Base-by-base conservation (phyloP, 2,329 filamentous ascomycete species). In the Trichoderma hamatum region DNA sequence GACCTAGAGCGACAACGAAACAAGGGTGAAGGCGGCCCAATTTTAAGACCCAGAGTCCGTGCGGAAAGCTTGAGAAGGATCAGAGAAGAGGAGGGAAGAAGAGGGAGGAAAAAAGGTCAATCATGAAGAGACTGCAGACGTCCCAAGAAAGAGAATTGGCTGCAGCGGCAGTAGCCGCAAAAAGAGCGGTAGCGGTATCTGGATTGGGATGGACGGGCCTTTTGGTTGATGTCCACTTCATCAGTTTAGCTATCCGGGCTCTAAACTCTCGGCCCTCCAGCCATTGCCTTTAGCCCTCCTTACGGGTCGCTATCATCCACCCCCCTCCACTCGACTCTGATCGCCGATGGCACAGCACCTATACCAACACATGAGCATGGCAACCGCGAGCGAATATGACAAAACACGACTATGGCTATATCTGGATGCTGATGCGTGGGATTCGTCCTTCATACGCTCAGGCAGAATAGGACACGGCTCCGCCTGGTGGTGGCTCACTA, bases 391-490 rank as follows among this genome's bases (percentile, higher is more conserved):
- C n/a, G 32, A 26, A 43, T 59, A 6, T 28, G 21, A 26, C 34
- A 56, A 65, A 54, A 21, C 13, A 49, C n/a, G n/a, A n/a, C 5
- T 7, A 51, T n/a, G 39, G 34, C 11, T 59, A 32, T 59, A 51
- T 32, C 28, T 55, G 11, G 63, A 36, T 49, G n/a, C 11, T 39
- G 28, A 58, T 59, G 32, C 39, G 63, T 67, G 32, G 28, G 54
- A 49, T 51, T 28, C 34, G 58, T 55, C 61, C 43, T 62, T 49
- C 24, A 43, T 21, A 54, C 54, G 59, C 60, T 68, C 60, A 63
- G 26, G 63, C 64, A 52, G 46, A 52, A 68, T 68, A 49, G 64
- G 65, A 56, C 39, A 58, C 60, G 67, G 69, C 61, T 39, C 70
- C 30, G 61, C 55, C 46, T 39, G 39, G 46, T 24, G 52, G 52